phyloP scores from a whole-genome alignment of 139 green algal genomes.

The Trebouxia sp. region DNA sequence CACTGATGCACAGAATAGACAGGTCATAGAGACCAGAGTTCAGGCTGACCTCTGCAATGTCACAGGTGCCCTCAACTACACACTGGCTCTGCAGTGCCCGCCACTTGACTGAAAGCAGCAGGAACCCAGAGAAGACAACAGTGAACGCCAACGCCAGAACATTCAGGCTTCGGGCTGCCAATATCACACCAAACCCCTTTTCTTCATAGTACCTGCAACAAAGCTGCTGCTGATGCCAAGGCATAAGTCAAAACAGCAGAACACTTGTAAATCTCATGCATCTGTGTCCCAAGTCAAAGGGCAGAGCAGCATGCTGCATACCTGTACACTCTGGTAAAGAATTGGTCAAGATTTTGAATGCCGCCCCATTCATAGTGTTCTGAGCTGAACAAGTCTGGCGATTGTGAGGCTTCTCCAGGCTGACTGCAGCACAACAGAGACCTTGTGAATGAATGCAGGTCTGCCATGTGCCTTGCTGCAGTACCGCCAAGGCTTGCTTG shows the following conservation, averaged over 20 bases:
- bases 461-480: no score
- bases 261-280: background rate
- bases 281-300: background rate
- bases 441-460: no score
- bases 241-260: background rate
- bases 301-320: constrained; percentile 24
- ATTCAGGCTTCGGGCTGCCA: constrained; percentile 76
- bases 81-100: constrained; percentile 54
- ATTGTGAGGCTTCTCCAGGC: constrained; percentile 20
- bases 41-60: constrained; percentile 63
- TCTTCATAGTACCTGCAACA: constrained; percentile 79
- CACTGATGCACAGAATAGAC: no score
- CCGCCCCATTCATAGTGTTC: constrained; percentile 74
- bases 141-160: constrained; percentile 91
- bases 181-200: constrained; percentile 73
- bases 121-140: constrained; percentile 77
- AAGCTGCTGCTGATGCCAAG: background rate
- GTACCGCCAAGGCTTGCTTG: no score
- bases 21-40: no score
- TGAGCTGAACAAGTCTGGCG: constrained; percentile 44
- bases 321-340: constrained; percentile 83
- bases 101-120: constrained; percentile 92
- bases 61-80: constrained; percentile 60
- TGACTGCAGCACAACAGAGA: constrained; percentile 30
- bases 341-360: constrained; percentile 81